Evolutionary conservation across 164 flowering plant genomes (phyloP).

Genomic region (Vitis rotundifolia): DNA sequence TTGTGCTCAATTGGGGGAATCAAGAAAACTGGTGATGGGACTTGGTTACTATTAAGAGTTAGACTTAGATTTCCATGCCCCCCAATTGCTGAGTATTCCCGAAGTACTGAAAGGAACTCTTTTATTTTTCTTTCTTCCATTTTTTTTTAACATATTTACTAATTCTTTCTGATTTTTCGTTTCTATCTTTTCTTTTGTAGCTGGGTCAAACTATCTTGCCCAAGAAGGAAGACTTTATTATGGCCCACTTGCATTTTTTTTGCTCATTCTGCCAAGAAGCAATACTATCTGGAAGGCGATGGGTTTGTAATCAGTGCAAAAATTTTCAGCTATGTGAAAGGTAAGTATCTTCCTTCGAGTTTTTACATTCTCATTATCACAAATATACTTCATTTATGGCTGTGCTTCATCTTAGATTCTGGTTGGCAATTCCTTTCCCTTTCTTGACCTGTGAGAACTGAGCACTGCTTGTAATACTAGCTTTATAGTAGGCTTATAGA

Average conservation of each 20-base stretch:
- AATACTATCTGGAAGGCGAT: constrained; percentile 41
- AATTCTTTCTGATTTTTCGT: neutral
- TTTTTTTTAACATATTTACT: neutral
- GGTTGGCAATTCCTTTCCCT: too few relatives aligned
- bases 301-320: constrained; percentile 53
- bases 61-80: too few relatives aligned
- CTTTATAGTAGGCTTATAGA: too few relatives aligned
- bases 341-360: constrained; percentile 21
- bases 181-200: constrained; percentile 22
- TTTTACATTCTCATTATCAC: too few relatives aligned
- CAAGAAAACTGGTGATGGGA: too few relatives aligned
- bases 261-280: constrained; percentile 47
- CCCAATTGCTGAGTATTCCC: too few relatives aligned
- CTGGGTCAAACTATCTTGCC: constrained; percentile 41
- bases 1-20: too few relatives aligned
- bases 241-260: constrained; percentile 48
- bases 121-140: neutral
- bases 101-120: too few relatives aligned
- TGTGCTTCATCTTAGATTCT: neutral
- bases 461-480: too few relatives aligned
- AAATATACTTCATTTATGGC: too few relatives aligned
- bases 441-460: too few relatives aligned
- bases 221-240: constrained; percentile 50
- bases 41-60: too few relatives aligned
- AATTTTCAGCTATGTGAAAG: constrained; percentile 56